phyloP scores from a whole-genome alignment of 2,329 filamentous ascomycete genomes.

The Hansfordia pulvinata region DNA sequence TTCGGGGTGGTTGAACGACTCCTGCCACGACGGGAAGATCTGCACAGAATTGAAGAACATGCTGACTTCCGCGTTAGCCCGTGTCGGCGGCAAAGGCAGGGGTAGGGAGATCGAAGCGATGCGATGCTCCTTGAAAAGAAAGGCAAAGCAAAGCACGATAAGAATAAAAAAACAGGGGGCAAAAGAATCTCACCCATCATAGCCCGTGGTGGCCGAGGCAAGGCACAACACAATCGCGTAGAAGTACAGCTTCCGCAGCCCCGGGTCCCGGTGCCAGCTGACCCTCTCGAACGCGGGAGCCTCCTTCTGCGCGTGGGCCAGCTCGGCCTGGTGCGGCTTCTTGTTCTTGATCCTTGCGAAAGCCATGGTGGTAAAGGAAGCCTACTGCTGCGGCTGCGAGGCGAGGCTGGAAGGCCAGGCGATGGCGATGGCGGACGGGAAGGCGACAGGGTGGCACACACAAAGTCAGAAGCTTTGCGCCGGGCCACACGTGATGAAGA shows the following conservation, averaged over 20 bases:
- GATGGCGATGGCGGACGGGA: no score
- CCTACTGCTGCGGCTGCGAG: no score
- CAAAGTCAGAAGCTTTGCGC: no score
- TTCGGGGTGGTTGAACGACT: slow-evolving; percentile 31
- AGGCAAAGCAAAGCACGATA: no score
- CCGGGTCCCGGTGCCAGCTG: slow-evolving; percentile 39
- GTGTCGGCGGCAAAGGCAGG: no score
- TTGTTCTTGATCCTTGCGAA: slow-evolving; percentile 8
- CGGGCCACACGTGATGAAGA: no score
- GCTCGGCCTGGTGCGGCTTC: slow-evolving; percentile 7
- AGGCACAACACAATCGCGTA: slow-evolving; percentile 35
- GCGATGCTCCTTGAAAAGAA: no score
- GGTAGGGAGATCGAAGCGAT: no score
- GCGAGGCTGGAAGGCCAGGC: no score
- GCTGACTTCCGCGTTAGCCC: slow-evolving; percentile 11
- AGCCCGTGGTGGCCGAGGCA: slow-evolving; percentile 41
- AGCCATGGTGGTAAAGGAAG: slow-evolving; percentile 9
- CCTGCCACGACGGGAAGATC: slow-evolving; percentile 28
- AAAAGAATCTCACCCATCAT: slow-evolving; percentile 30
- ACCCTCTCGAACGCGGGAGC: slow-evolving; percentile 36
- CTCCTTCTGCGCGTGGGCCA: slow-evolving; percentile 24
- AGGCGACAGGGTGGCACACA: no score
- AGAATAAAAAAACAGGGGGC: slow-evolving; percentile 3
- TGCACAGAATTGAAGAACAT: slow-evolving; percentile 31
- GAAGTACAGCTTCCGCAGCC: slow-evolving; percentile 40